Base-by-base conservation (phyloP, 495 filamentous ascomycete species). In the Hapsidospora chrysogenum region DNA sequence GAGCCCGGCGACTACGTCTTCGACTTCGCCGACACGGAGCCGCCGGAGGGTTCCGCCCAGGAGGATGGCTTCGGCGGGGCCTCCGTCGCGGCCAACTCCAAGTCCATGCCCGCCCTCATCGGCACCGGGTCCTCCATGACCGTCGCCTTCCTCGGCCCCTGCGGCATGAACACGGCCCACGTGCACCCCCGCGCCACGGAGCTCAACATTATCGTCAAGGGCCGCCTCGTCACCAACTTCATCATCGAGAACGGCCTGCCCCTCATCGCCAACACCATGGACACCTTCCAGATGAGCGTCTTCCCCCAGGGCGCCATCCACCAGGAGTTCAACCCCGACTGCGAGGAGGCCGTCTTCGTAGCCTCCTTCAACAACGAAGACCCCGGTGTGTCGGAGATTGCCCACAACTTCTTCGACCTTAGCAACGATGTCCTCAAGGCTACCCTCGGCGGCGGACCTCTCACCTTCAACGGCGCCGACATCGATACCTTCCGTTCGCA, bases 301-400 rank as follows among this genome's bases (percentile, higher is more conserved):
- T 67, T 67, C 43, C 64, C 56, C 25, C 45, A 49, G 44, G 67
- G 64, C 14, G 44, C 46, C 10, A 51, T 72, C 29, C 67, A 72
- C 44, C 55, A 53, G 30, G 57, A 72, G 45, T 58, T 56, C 44
- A 72, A 72, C 51, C 51, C 53, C 1, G 51, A 44, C 11, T 72
- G 67, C 48, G 53, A 58, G 10, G 37, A 51, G 29, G 60, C 58
- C 4, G 44, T 53, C 0, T 68, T 68, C 44, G 54, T 70, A 22
- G 63, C 63, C 9, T 52, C 49, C 4, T 56, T 72, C 23, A 52
- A 50, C 28, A 51, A 33, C 44, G 60, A 68, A 17, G 66, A 72
- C 44, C 52, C 55, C 10, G 65, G 67, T 22, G 51, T 54, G 18
- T 51, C 43, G 40, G 49, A 54, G 33, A 50, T 57, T 10, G 63